Base-by-base conservation (phyloP, 805 yeast species). In the Zygoascus bituminiphila region DNA sequence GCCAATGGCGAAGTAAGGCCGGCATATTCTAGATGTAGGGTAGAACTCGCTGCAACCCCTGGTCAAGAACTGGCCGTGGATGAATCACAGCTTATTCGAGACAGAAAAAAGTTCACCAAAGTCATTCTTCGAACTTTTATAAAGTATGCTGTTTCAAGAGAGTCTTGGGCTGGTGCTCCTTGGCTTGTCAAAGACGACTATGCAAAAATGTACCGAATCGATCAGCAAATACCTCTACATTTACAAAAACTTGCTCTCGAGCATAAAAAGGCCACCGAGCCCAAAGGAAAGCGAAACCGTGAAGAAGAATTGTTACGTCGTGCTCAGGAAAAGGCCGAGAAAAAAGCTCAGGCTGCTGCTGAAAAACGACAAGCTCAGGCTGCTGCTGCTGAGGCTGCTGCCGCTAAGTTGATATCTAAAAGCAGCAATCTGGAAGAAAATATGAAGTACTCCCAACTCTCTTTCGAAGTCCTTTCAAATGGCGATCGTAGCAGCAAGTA, bases 111-210 rank as follows among this genome's bases (percentile, higher is more conserved):
- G 47, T 89, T 88, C 68, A 89, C 97, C 8, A 93, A 91, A 64
- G 83, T 89, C 78, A 75, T 84, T 47, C 84, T 93, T 33, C 84
- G 89, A 63, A 82, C 96, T n/a, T 82, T 93, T 62, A 74, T 89
- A 62, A 85, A 89, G 65, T 74, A 85, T 62, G 76, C 87, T 41
- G 75, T 87, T 62, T 73, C 84, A 6, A 78, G 95, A 48, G 85
- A 89, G 1, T 75, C 82, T 47, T 86, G 84, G 72, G 72, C 82
- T 39, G 97, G 98, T 2, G 91, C 97, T 2, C 98, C 98, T 2
- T 93, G 98, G 98, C 80, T 91, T 19, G 93, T 93, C 14, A 84
- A 82, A 61, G 79, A 78, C 22, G 81, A 82, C 55, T 87, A 78
- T 63, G 93, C 93, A 0, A 72, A 71, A 48, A 74, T 75, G 57